Evolutionary conservation across 352 stramenopile species (phyloP), one percentile per base, ranked within the genome.

Genomic region (Globisporangium nagaii): DNA sequence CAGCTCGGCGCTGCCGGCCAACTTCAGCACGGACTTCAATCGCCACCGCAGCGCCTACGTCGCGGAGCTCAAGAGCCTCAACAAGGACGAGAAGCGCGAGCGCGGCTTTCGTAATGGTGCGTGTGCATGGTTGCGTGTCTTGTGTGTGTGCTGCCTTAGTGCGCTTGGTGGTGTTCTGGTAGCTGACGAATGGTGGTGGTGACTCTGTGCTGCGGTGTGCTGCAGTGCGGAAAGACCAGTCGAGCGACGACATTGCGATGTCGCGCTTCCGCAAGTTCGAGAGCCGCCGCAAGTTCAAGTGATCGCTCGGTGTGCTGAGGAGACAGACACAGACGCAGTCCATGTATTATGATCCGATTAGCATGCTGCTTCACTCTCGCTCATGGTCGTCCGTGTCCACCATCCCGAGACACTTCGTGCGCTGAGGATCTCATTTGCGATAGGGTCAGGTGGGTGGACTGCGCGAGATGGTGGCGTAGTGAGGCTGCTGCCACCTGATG

Each of bases 1-100:
- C 5, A 88, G 63, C 49, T 88, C 79, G 1, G 70, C 67, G 32
- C 60, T 93, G 15, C 83, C 83, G 2, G 58, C 70, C 15, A 93
- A 93, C 60, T 88, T 87, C 30, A 93, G 83, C 50, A 72, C 66
- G 1, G 78, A 93, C 61, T 93, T 89, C 32, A 88, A 88, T 54
- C 74, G 77, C 34, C 83, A 93, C 55, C 68, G 65, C 35, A 79
- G 58, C 30, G 79, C 88, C 44, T 88, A 73, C 53, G 70, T 90
- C 20, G 63, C 68, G 1, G 73, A 88, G 49, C 67, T 90, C 60
- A 93, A 93, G 67, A 78, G 55, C 25, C 42, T 88, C 53, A 70
- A 66, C 41, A 77, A 73, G 73, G 82, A 92, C 17, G 82, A 92
- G 31, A 76, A 88, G 62, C 71, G 72, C 30, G 78, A 86, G 56